These are phyloP conservation scores for Skeletonema potamos DNA, from an alignment of 108 stramenopile species.

Conservation along the genomic window DNA sequence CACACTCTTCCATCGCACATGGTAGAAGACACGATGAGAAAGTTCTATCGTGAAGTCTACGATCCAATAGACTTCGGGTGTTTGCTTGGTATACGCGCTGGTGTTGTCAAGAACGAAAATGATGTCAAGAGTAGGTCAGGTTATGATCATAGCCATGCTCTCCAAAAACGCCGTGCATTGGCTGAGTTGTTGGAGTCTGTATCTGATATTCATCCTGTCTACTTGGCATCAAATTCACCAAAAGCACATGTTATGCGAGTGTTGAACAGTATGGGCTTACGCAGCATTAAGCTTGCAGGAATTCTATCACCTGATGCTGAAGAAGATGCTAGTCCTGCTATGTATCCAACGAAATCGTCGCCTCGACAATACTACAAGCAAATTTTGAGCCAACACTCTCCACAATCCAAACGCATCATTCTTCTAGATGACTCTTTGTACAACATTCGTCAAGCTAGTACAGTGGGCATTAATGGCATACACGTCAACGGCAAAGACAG, in stretches of 20 bases:
- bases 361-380: conserved; percentile 53
- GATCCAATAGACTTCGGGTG: conserved; percentile 56
- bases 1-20: conserved; percentile 39
- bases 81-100: conserved; percentile 24
- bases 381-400: conserved; percentile 31
- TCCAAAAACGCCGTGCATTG: conserved; percentile 29
- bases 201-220: conserved; percentile 35
- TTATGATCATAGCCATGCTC: conserved; percentile 54
- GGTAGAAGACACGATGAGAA: conserved; percentile 33
- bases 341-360: conserved; percentile 73
- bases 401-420: conserved; percentile 24
- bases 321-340: not conserved
- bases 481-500: conserved; percentile 23
- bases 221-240: conserved; percentile 83
- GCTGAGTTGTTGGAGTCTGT: conserved; percentile 29
- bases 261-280: conserved; percentile 59
- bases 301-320: conserved; percentile 71
- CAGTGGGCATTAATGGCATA: conserved; percentile 48
- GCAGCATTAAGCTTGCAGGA: conserved; percentile 27
- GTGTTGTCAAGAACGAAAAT: not conserved
- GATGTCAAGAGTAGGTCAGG: conserved; percentile 45
- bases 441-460: conserved; percentile 47
- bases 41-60: conserved; percentile 69
- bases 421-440: conserved; percentile 52
- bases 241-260: conserved; percentile 60